Percentiles rank a stretch among this genome's conserved stretches.
phyloP scores from a whole-genome alignment of 2,329 filamentous ascomycete species.

The Cordyceps fumosorosea region DNA sequence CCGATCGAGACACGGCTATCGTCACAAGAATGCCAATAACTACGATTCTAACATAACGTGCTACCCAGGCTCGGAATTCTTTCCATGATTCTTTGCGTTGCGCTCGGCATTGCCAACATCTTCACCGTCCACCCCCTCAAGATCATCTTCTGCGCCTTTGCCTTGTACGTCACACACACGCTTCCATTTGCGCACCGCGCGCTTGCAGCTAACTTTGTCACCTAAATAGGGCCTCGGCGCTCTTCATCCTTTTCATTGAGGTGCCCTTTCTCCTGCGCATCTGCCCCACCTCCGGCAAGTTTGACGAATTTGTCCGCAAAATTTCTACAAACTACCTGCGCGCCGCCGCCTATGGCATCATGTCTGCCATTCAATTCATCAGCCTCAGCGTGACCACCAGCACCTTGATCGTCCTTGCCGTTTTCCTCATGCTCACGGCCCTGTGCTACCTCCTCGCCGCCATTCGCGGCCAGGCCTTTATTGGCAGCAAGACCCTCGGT shows the following conservation, averaged over 20 bases:
- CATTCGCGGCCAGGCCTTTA: slow-evolving; percentile 77
- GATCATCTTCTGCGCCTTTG: slow-evolving; percentile 47
- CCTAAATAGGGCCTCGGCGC: slow-evolving; percentile 53
- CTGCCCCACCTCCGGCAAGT: slow-evolving; percentile 86
- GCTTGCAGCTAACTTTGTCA: not conserved
- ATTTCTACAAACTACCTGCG: slow-evolving; percentile 98
- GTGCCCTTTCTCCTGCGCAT: slow-evolving; percentile 93
- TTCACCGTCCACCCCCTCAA: slow-evolving; percentile 46
- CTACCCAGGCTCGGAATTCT: slow-evolving; percentile 57
- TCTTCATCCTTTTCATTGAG: slow-evolving; percentile 78
- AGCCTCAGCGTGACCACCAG: slow-evolving; percentile 60
- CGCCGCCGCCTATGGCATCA: slow-evolving; percentile 74
- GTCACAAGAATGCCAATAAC: not conserved
- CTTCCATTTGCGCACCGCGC: not conserved
- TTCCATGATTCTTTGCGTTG: slow-evolving; percentile 65
- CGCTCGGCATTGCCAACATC: slow-evolving; percentile 61
- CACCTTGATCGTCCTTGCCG: slow-evolving; percentile 77
- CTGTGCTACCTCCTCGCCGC: slow-evolving; percentile 76
- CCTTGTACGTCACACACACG: slow-evolving; percentile 39
- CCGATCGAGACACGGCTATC: not conserved
- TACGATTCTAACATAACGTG: slow-evolving; percentile 5
- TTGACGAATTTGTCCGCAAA: slow-evolving; percentile 82
- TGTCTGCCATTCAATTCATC: slow-evolving; percentile 80
- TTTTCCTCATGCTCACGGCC: slow-evolving; percentile 71
- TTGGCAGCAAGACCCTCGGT: slow-evolving; percentile 69